phyloP scores from a whole-genome alignment of 2,329 filamentous ascomycete species.

The Metarhizium album region DNA sequence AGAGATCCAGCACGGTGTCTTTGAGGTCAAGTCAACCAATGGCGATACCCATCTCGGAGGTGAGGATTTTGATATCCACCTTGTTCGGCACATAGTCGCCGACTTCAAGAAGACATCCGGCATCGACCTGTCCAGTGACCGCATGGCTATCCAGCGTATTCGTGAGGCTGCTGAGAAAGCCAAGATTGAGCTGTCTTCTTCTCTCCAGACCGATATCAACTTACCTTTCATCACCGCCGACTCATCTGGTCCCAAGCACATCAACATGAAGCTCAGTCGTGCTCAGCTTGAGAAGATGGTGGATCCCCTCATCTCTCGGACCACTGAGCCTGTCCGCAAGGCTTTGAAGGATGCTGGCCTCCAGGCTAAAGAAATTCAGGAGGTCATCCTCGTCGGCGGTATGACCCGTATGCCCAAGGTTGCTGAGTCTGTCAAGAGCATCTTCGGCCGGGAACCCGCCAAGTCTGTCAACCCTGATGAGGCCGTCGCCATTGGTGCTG shows the following conservation, averaged over 20 bases:
- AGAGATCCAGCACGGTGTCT: constrained; percentile 94
- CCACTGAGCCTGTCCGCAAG: constrained; percentile 89
- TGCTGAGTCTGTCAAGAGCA: constrained; percentile 85
- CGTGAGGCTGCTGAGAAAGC: constrained; percentile 98
- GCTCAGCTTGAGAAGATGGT: constrained; percentile 89
- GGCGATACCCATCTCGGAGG: constrained; percentile 97
- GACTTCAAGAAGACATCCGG: constrained; percentile 95
- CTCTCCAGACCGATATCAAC: constrained; percentile 94
- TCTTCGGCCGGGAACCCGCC: constrained; percentile 91
- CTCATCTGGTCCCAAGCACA: constrained; percentile 92
- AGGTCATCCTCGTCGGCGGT: constrained; percentile 95
- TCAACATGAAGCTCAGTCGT: constrained; percentile 89
- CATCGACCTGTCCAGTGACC: constrained; percentile 81
- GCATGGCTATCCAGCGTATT: constrained; percentile 98
- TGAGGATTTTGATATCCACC: constrained; percentile 93
- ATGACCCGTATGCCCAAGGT: constrained; percentile 99
- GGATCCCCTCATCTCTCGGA: constrained; percentile 76
- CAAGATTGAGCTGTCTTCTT: constrained; percentile 96
- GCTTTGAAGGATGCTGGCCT: constrained; percentile 92
- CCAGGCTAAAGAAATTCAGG: constrained; percentile 86
- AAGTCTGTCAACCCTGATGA: constrained; percentile 99
- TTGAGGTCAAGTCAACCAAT: constrained; percentile 98
- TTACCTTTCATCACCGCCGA: constrained; percentile 98
- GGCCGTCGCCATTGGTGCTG: constrained; percentile 94
- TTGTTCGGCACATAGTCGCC: constrained; percentile 86